A percentile compares a stretch with the other conserved stretches of the same genome.
phyloP scores from a whole-genome alignment of 805 yeast genomes.

The Saccharomyces cerevisiae region DNA sequence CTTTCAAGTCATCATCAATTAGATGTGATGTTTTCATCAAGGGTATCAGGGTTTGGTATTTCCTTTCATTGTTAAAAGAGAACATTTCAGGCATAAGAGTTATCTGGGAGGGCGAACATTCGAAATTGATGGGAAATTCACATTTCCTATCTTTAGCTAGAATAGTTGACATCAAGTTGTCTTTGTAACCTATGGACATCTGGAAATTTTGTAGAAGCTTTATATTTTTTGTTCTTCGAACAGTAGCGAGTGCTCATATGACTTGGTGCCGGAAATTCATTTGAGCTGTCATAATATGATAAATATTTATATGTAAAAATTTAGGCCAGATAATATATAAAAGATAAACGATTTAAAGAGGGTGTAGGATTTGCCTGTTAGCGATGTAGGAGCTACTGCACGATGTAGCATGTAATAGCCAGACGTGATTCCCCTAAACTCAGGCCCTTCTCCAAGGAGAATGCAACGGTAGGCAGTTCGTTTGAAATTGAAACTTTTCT shows the following conservation, averaged over 20 bases:
- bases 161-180: neutral
- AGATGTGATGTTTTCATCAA: conserved; percentile 7
- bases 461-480: neutral
- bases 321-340: neutral
- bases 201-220: neutral
- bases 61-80: conserved; percentile 2
- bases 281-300: neutral
- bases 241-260: neutral
- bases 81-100: neutral
- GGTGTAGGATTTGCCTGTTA: neutral
- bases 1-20: conserved; percentile 18
- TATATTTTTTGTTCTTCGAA: neutral
- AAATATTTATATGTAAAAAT: neutral
- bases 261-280: neutral
- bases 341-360: neutral
- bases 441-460: neutral
- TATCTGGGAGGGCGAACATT: neutral
- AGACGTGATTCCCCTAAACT: neutral
- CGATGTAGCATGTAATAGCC: neutral
- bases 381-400: neutral
- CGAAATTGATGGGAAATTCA: neutral
- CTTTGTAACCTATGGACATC: neutral
- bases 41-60: conserved; percentile 17
- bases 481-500: neutral
- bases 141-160: neutral